A percentile compares a stretch with the other conserved stretches of the same genome.
Evolutionary conservation across 371 early-diverging fungal species (phyloP).

Genomic region (Nosema muscidifuracis): DNA sequence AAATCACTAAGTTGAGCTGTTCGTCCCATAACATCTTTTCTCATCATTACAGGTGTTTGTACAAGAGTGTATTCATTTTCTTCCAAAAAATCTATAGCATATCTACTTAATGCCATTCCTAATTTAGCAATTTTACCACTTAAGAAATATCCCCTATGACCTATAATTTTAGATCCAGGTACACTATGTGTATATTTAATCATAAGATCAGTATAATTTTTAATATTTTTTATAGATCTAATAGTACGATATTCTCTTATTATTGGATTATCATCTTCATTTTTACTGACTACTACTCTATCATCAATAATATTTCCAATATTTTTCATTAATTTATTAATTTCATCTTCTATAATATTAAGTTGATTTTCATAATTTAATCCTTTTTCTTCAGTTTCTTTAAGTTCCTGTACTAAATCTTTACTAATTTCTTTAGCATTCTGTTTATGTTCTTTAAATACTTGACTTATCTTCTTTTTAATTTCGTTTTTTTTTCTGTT

Average conservation of each 20-base stretch:
- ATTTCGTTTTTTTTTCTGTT: slow-evolving; percentile 52
- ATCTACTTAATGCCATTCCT: slow-evolving; percentile 84
- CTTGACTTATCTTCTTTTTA: slow-evolving; percentile 36
- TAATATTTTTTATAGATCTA: slow-evolving; percentile 56
- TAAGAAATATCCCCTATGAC: slow-evolving; percentile 97
- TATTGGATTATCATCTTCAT: slow-evolving; percentile 79
- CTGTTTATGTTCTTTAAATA: slow-evolving; percentile 33
- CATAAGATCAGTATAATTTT: slow-evolving; percentile 65
- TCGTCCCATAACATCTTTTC: slow-evolving; percentile 87
- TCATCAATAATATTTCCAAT: slow-evolving; percentile 92
- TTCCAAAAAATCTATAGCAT: slow-evolving; percentile 86
- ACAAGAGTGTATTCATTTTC: slow-evolving; percentile 79
- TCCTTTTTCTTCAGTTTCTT: slow-evolving; percentile 14
- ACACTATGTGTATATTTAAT: slow-evolving; percentile 84
- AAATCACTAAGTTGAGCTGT: slow-evolving; percentile 96
- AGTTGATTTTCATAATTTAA: slow-evolving; percentile 21
- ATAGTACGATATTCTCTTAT: slow-evolving; percentile 68
- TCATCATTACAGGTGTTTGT: slow-evolving; percentile 97
- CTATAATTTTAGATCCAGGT: slow-evolving; percentile 84
- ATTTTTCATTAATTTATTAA: slow-evolving; percentile 62
- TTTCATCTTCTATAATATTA: slow-evolving; percentile 36
- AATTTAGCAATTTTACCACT: slow-evolving; percentile 85
- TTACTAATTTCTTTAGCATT: slow-evolving; percentile 26
- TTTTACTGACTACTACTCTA: slow-evolving; percentile 74
- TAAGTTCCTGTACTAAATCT: slow-evolving; percentile 20